Evolutionary conservation across 2,329 filamentous ascomycete species (phyloP), one percentile per base, ranked within the genome.

Genomic region (Ustilaginoidea virens): DNA sequence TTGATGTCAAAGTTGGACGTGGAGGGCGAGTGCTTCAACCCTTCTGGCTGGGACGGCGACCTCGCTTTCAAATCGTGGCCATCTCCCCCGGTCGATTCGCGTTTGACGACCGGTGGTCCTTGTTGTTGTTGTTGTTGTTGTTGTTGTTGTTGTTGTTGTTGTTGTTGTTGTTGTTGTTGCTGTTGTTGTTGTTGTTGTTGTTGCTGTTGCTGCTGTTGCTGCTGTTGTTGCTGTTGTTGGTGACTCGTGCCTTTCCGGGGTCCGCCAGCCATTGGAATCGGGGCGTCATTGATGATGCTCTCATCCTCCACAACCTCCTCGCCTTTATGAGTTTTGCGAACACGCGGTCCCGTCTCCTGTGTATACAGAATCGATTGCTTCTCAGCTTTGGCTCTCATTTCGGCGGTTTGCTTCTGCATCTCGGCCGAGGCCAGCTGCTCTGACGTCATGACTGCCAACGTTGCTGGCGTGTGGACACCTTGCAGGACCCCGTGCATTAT

Each of bases 391-490:
- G 80, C 79, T 50, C 80, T 79, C 64, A 87, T 74, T 41, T 76
- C 72, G 11, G 79, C 79, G 15, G 72, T 78, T 48, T 83, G 70
- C 17, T 67, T 67, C 49, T 93, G 83, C 45, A 86, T 66, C 49
- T 96, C 86, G 39, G 92, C 80, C 32, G 81, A 92, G 2, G 85
- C 85, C 64, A 98, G 81, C 45, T 94, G 82, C 46, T 90, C 80
- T 2, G 80, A 72, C 10, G 73, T 76, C 90, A 98, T 94, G 29
- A 70, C 69, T n/a, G 82, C 80, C 25, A 98, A 63, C 32, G 73
- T 71, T n/a, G 76, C 61, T 0, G 87, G 73, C 5, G 75, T 71
- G 20, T 94, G 60, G 18, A 66, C 71, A 29, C 73, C 70, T 36
- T 69, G 69, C n/a, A 96, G 60, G 30, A 98, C 60, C 23, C 78